Evolutionary conservation across 129 eudicot genomes (phyloP).

Genomic region (Ambrosia trifida): DNA sequence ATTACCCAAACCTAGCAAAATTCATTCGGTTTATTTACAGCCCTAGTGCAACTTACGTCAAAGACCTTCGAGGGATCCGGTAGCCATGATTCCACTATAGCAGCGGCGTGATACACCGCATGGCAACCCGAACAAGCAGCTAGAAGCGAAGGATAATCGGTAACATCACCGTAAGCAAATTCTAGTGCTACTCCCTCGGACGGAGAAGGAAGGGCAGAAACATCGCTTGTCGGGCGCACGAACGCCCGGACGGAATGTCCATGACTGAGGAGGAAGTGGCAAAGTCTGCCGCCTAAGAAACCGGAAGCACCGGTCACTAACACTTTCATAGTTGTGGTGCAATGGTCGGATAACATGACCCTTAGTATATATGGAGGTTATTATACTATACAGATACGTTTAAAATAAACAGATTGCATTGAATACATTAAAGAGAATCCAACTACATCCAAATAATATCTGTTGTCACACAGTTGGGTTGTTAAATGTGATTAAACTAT

Average conservation of each 20-base stretch:
- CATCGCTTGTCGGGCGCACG: constrained; percentile 72
- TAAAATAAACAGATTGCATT: neutral
- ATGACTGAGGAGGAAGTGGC: constrained; percentile 52
- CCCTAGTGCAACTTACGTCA: no score
- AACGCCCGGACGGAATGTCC: constrained; percentile 74
- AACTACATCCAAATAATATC: neutral
- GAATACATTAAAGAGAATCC: neutral
- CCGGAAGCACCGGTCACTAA: constrained; percentile 92
- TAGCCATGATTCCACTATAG: neutral
- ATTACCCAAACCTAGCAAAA: no score
- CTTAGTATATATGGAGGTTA: no score
- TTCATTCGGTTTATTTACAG: no score
- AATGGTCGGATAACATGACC: no score
- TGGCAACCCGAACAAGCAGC: constrained; percentile 50
- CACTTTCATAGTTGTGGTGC: constrained; percentile 43
- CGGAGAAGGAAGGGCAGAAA: constrained; percentile 54
- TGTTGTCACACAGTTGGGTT: neutral
- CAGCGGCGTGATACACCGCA: neutral
- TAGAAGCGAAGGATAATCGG: constrained; percentile 63
- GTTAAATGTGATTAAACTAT: neutral
- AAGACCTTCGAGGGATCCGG: neutral
- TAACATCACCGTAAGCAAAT: constrained; percentile 69
- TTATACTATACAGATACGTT: no score
- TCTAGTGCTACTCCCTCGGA: constrained; percentile 47
- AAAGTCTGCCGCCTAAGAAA: constrained; percentile 75